These are phyloP conservation scores for Thalassiosira ordinaria DNA, from an alignment of 352 stramenopile genomes.

Conservation along the genomic window DNA sequence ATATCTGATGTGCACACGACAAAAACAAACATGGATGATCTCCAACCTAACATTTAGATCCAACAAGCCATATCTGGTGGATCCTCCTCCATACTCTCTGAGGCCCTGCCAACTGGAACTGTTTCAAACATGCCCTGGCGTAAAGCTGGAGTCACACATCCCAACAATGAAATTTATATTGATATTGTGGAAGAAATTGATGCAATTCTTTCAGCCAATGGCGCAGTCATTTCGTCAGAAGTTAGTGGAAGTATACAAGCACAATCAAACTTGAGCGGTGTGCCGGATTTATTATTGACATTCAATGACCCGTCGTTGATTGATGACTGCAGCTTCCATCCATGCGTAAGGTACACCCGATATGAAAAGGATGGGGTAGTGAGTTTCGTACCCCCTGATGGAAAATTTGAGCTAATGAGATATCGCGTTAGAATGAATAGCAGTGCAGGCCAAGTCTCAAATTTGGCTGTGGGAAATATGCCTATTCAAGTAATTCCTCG, in stretches of 20 bases:
- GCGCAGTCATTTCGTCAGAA: slow-evolving; percentile 92
- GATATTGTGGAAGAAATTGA: slow-evolving; percentile 98
- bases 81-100: slow-evolving; percentile 88
- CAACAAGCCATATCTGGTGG: slow-evolving; percentile 86
- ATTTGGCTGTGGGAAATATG: slow-evolving; percentile 40
- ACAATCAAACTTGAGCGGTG: slow-evolving; percentile 94
- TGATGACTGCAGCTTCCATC: slow-evolving; percentile 98
- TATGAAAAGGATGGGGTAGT: slow-evolving; percentile 96
- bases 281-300: slow-evolving; percentile 96
- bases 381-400: slow-evolving; percentile 97
- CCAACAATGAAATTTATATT: slow-evolving; percentile 98
- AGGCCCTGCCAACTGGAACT: slow-evolving; percentile 91
- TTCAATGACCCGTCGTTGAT: slow-evolving; percentile 96
- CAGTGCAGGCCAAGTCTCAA: slow-evolving; percentile 43
- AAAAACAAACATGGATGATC: neutral
- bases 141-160: slow-evolving; percentile 94
- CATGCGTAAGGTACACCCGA: slow-evolving; percentile 95
- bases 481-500: slow-evolving; percentile 55
- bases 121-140: slow-evolving; percentile 97
- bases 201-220: slow-evolving; percentile 92
- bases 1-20: neutral
- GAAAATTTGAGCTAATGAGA: slow-evolving; percentile 94
- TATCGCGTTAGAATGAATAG: slow-evolving; percentile 82
- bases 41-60: too few species aligned
- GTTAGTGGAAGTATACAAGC: slow-evolving; percentile 94